These are phyloP conservation scores for Protomyces macrosporus DNA, from an alignment of 1,139 yeast species.

Conservation along the genomic window DNA sequence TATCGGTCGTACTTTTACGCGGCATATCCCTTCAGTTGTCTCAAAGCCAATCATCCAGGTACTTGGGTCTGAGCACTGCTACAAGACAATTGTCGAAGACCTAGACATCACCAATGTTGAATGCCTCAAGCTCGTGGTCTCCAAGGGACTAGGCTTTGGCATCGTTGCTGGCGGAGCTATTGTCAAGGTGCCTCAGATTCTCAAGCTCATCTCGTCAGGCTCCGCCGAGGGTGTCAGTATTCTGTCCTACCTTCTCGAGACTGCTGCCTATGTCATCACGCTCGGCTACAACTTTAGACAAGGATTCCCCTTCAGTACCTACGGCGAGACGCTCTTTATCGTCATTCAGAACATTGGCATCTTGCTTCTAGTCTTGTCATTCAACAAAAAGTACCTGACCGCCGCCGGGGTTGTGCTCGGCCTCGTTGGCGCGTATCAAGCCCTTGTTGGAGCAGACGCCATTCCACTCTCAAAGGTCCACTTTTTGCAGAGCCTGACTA, in stretches of 20 bases:
- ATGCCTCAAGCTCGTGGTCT: conserved; percentile 22
- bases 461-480: conserved; percentile 35
- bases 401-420: conserved; percentile 34
- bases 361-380: conserved; percentile 39
- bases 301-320: conserved; percentile 43
- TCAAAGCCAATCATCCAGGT: conserved; percentile 12
- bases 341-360: conserved; percentile 43
- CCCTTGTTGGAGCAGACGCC: conserved; percentile 23
- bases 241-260: conserved; percentile 41
- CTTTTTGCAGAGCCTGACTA: conserved; percentile 46
- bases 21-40: conserved; percentile 6
- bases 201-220: conserved; percentile 37
- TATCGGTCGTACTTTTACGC: background rate
- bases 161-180: conserved; percentile 40
- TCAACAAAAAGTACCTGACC: conserved; percentile 24
- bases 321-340: conserved; percentile 44
- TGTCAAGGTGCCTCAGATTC: conserved; percentile 43
- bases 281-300: conserved; percentile 44
- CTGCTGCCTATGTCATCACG: conserved; percentile 41
- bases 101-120: conserved; percentile 8
- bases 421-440: conserved; percentile 31
- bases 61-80: conserved; percentile 18
- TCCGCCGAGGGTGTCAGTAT: conserved; percentile 42
- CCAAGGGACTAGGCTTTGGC: conserved; percentile 38
- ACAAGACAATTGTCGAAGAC: conserved; percentile 15